Conservation (phyloP, 768 basidiomycete genomes). For the Lentinula raphanica region DNA sequence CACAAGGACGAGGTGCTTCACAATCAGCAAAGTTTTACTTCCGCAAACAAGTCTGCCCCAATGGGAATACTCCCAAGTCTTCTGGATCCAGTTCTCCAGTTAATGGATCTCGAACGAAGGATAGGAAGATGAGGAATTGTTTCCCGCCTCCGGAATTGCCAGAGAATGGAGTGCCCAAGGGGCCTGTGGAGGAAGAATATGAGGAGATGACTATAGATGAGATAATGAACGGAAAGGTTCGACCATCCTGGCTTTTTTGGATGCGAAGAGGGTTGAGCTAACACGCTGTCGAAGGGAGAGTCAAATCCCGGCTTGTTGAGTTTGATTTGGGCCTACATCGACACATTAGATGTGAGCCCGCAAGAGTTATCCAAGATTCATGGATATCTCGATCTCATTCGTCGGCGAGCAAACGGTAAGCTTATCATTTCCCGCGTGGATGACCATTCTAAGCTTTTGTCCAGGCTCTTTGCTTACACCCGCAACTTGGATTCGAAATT, state of each 20-base stretch:
- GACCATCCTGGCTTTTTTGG: slow-evolving; percentile 7
- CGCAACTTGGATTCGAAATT: slow-evolving; percentile 90
- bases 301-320: slow-evolving; percentile 77
- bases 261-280: background rate
- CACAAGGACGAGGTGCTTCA: slow-evolving; percentile 80
- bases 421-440: slow-evolving; percentile 6
- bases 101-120: slow-evolving; percentile 41
- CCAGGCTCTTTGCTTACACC: slow-evolving; percentile 77
- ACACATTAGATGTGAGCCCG: slow-evolving; percentile 73
- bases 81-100: slow-evolving; percentile 40
- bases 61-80: slow-evolving; percentile 37
- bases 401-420: slow-evolving; percentile 74
- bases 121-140: slow-evolving; percentile 67
- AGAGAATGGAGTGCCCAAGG: slow-evolving; percentile 34
- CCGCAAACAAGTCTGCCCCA: slow-evolving; percentile 72
- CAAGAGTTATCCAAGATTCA: slow-evolving; percentile 57
- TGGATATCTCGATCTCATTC: slow-evolving; percentile 76
- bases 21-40: slow-evolving; percentile 79
- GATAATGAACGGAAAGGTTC: slow-evolving; percentile 90
- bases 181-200: slow-evolving; percentile 73
- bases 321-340: slow-evolving; percentile 78
- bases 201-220: slow-evolving; percentile 90
- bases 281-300: slow-evolving; percentile 36
- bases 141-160: slow-evolving; percentile 57
- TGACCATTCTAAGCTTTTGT: slow-evolving; percentile 1